Evolutionary conservation across 1,284 basidiomycete species (phyloP).

Genomic region (Mycosarcoma maydis): DNA sequence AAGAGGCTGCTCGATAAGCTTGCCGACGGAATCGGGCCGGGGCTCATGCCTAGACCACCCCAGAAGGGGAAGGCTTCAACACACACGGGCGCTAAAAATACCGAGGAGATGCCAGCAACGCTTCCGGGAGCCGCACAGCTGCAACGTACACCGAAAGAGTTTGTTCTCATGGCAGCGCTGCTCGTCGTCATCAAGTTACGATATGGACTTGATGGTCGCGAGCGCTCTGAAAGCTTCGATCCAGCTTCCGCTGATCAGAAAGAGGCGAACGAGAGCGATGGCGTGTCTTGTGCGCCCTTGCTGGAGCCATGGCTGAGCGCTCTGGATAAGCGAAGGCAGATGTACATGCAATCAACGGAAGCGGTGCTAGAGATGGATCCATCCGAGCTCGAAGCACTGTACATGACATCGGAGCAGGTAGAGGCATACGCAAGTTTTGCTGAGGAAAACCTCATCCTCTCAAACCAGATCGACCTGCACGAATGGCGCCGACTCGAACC

Average conservation of each 20-base stretch:
- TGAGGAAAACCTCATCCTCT: slow-evolving; percentile 70
- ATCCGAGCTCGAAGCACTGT: slow-evolving; percentile 72
- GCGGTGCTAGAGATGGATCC: slow-evolving; percentile 72
- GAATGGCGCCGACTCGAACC: slow-evolving; percentile 37
- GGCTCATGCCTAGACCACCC: slow-evolving; percentile 72
- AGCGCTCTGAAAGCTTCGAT: slow-evolving; percentile 22
- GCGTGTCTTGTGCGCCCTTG: slow-evolving; percentile 29
- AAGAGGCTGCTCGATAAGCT: slow-evolving; percentile 43
- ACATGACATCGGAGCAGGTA: slow-evolving; percentile 72
- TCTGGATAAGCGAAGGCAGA: slow-evolving; percentile 18
- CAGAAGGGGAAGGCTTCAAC: not conserved
- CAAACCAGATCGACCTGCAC: slow-evolving; percentile 38
- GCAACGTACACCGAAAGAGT: slow-evolving; percentile 78
- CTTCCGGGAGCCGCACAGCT: slow-evolving; percentile 31
- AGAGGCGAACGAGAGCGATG: not conserved
- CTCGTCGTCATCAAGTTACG: slow-evolving; percentile 59
- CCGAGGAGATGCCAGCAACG: not conserved
- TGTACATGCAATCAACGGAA: slow-evolving; percentile 5
- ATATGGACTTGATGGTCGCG: slow-evolving; percentile 58
- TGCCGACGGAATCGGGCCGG: slow-evolving; percentile 11
- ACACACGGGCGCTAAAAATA: not conserved
- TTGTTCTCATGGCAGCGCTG: slow-evolving; percentile 73
- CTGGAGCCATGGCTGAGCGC: slow-evolving; percentile 32
- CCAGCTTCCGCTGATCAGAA: slow-evolving; percentile 2
- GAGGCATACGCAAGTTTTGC: slow-evolving; percentile 78